Conservation (phyloP, 176 grass and related monocot species). For the Oryza coarctata region DNA sequence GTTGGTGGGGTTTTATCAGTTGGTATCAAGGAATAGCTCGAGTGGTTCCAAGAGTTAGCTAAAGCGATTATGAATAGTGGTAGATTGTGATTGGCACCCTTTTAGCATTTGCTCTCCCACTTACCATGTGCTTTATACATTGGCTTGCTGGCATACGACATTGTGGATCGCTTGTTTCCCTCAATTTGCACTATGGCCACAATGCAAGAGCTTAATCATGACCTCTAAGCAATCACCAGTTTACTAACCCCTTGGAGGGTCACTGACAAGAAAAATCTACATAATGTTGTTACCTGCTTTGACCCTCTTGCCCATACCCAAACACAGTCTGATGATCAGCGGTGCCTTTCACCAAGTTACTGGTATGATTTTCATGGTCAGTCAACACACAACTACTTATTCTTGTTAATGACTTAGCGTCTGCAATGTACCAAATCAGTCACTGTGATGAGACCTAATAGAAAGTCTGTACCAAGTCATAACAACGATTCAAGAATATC, state of each 20-base stretch:
- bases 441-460: neutral
- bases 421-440: neutral
- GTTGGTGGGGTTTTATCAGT: neutral
- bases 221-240: neutral
- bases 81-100: neutral
- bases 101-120: neutral
- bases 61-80: neutral
- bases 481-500: neutral
- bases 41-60: neutral
- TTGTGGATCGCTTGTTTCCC: neutral
- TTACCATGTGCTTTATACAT: neutral
- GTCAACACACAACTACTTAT: neutral
- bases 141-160: neutral
- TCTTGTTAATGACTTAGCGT: neutral
- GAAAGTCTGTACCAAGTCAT: neutral
- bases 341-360: neutral
- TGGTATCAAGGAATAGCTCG: neutral
- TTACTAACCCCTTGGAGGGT: neutral
- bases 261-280: neutral
- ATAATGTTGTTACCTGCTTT: neutral
- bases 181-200: neutral
- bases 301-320: neutral
- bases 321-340: neutral
- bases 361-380: neutral
- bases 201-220: neutral